Conservation (phyloP, 441 rosid species). For the Biscutella auriculata region DNA sequence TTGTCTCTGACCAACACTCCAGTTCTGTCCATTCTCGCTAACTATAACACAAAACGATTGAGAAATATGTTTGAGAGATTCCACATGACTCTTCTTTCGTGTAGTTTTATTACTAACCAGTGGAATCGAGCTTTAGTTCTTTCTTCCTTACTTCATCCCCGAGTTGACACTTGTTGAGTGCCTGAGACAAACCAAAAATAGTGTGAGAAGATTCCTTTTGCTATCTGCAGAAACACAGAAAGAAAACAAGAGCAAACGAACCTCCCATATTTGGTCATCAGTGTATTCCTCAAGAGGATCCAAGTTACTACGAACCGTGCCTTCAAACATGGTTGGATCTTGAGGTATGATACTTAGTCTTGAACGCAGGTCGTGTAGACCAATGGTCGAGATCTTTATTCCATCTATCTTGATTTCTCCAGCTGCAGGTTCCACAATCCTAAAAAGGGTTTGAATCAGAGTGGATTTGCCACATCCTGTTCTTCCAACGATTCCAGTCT, state of each 20-base stretch:
- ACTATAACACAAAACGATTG: no score
- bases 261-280: conserved; percentile 89
- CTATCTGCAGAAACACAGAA: neutral
- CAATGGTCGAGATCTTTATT: conserved; percentile 51
- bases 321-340: conserved; percentile 94
- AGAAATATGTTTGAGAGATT: neutral
- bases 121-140: conserved; percentile 54
- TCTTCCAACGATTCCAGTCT: conserved; percentile 77
- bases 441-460: conserved; percentile 71
- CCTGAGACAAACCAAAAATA: conserved; percentile 25
- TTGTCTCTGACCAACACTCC: conserved; percentile 95
- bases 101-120: conserved; percentile 29
- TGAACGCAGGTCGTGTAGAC: conserved; percentile 71
- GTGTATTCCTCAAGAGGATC: conserved; percentile 77
- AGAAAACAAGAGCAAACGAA: conserved; percentile 19
- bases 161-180: conserved; percentile 75
- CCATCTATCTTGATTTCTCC: conserved; percentile 62
- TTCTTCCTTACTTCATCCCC: conserved; percentile 75
- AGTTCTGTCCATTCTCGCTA: conserved; percentile 76
- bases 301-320: conserved; percentile 63
- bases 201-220: conserved; percentile 6
- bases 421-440: conserved; percentile 65
- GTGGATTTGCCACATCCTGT: conserved; percentile 97
- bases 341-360: conserved; percentile 83
- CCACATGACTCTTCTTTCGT: neutral